Evolutionary conservation across 2,329 filamentous ascomycete genomes (phyloP).

Genomic region (Hortaea sp.): DNA sequence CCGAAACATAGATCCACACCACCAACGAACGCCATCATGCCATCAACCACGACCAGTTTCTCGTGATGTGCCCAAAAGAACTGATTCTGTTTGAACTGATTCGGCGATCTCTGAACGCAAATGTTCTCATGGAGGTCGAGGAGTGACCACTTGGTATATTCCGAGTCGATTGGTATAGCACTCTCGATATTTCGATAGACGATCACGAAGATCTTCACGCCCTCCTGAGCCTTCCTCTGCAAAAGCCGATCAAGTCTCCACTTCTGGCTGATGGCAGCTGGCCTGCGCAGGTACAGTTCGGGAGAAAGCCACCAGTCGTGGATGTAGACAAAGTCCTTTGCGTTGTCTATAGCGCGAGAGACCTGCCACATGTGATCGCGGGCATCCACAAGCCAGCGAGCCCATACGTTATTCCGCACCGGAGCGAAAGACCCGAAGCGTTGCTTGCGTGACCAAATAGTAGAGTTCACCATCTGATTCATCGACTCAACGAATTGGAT

Average conservation of each 20-base stretch:
- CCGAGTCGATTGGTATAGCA: constrained; percentile 93
- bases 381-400: constrained; percentile 93
- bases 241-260: constrained; percentile 90
- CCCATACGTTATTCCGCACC: constrained; percentile 74
- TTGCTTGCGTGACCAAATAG: constrained; percentile 72
- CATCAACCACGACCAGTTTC: constrained; percentile 94
- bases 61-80: constrained; percentile 99
- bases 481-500: constrained; percentile 93
- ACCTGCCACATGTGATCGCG: constrained; percentile 99
- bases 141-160: constrained; percentile 94
- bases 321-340: constrained; percentile 95
- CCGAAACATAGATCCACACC: constrained; percentile 96
- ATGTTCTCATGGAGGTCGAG: constrained; percentile 93
- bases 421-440: constrained; percentile 92
- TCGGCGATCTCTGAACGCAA: constrained; percentile 90
- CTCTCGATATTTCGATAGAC: constrained; percentile 97
- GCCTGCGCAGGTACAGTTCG: constrained; percentile 87
- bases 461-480: constrained; percentile 70
- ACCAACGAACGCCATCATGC: constrained; percentile 89
- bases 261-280: constrained; percentile 92
- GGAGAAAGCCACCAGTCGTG: constrained; percentile 99
- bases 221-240: constrained; percentile 87
- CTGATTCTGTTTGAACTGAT: constrained; percentile 96
- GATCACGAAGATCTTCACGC: constrained; percentile 95
- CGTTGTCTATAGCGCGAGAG: constrained; percentile 91